Evolutionary conservation across 768 basidiomycete genomes (phyloP), one percentile per base, ranked within the genome.

Genomic region (Pleurotus tuber-regium): DNA sequence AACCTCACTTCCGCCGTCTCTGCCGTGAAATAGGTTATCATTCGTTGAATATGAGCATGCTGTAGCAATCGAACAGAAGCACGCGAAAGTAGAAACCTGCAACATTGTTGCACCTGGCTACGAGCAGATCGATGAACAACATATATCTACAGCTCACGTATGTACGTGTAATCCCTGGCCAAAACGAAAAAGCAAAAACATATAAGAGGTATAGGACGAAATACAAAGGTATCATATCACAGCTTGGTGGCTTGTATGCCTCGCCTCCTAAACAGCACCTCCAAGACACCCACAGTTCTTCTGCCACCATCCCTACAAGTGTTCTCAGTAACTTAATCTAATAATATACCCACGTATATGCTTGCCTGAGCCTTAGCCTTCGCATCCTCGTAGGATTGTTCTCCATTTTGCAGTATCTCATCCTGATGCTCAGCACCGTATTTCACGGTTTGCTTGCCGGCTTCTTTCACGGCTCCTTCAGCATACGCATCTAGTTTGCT

Each of bases 241-340:
- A n/a, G n/a, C n/a, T n/a, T n/a, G n/a, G n/a, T n/a, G n/a, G n/a
- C n/a, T n/a, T n/a, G n/a, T n/a, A n/a, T n/a, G n/a, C n/a, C n/a
- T n/a, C n/a, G n/a, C n/a, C n/a, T n/a, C n/a, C 43, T 44, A 36
- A 9, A 48, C 46, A 9, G 46, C 31, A 10, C 46, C 46, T 18
- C 46, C 46, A 11, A 48, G 18, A 19, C 46, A 48, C 23, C 46
- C 46, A 9, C 46, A 48, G 35, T 48, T 36, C 31, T 35, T 48
- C 46, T 48, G 46, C 46, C 46, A 48, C 46, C 46, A 48, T 36
- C 46, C 46, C 46, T 48, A 23, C 30, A n/a, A n/a, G n/a, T n/a
- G n/a, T n/a, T n/a, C 31, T 18, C 6, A 19, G 31, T 2, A 12
- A 10, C 30, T 4, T 35, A 28, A 11, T 4, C 7, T n/a, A 9